Evolutionary conservation across 1,139 yeast genomes (phyloP), one percentile per base, ranked within the genome.

Genomic region (Debaryomycetaceae sp.): DNA sequence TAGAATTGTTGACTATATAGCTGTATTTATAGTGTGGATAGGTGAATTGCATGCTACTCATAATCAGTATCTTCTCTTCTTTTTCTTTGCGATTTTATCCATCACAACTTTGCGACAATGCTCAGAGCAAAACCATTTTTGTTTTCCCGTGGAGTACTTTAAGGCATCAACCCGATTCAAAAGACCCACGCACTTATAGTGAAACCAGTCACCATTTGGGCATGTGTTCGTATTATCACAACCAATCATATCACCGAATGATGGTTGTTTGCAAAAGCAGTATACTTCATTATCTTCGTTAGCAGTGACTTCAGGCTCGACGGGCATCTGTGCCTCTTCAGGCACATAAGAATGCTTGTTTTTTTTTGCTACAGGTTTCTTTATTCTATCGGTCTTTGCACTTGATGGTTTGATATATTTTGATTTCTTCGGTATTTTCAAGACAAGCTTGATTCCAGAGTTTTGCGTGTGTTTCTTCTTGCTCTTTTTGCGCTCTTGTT

Each of bases 241-340:
- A 0, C 95, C 96, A 63, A 89, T 83, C 96, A 89, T 89, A 53
- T 87, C 88, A 9, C 96, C 96, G 66, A 84, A 87, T 1, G 95
- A 86, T 0, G 86, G 90, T 50, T 88, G 80, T 55, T 86, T 88
- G 61, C 97, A 89, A 58, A 73, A 71, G 49, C 79, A 74, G 49
- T 72, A 74, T 23, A 50, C 45, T 17, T 56, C 57, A 5, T 51
- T 55, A 36, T 60, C 70, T 38, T 64, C 68, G 14, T 44, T 54
- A 30, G 39, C 14, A 34, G 34, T 24, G 7, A 11, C 37, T 22
- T 39, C 38, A 6, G 44, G 35, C 11, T 36, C 35, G 36, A 37
- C 9, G 11, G 42, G 17, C 8, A n/a, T 31, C n/a, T 22, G 20
- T 22, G 41, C n/a, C 31, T 38, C 39, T 41, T 47, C 36, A 27